These are phyloP conservation scores for Leptomonas seymouri DNA, from an alignment of 208 protist genomes.

Conservation along the genomic window DNA sequence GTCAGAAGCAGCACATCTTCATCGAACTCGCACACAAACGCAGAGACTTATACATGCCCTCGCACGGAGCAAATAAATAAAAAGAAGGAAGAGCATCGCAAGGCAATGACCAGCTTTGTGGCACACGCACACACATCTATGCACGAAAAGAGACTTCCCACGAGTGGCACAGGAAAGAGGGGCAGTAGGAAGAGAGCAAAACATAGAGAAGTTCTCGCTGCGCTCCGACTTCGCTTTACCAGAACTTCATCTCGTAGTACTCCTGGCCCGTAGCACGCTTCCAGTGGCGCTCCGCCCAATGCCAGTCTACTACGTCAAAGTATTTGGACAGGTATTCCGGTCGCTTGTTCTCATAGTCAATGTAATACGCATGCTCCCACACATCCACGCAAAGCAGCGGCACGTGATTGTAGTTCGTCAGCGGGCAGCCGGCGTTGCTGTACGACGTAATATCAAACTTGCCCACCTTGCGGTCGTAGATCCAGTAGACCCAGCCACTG, in stretches of 20 bases:
- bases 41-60: too few species aligned
- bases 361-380: conserved; percentile 96
- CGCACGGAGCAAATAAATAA: too few species aligned
- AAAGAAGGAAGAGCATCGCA: too few species aligned
- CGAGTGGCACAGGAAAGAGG: background rate
- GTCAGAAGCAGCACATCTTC: background rate
- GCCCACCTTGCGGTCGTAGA: conserved; percentile 66
- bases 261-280: conserved; percentile 87
- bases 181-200: background rate
- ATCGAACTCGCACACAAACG: background rate
- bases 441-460: conserved; percentile 85
- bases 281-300: conserved; percentile 93
- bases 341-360: conserved; percentile 94
- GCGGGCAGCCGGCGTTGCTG: conserved; percentile 83
- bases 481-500: conserved; percentile 92
- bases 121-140: background rate
- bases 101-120: too few species aligned
- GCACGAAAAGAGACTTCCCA: background rate
- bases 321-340: conserved; percentile 88
- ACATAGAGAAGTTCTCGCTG: background rate
- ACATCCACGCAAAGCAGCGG: conserved; percentile 92
- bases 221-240: conserved; percentile 35
- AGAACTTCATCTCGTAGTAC: conserved; percentile 90
- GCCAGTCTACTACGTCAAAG: conserved; percentile 96
- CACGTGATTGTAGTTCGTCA: conserved; percentile 54